Evolutionary conservation across 2,329 filamentous ascomycete species (phyloP).

Genomic region (Fusarium citri): DNA sequence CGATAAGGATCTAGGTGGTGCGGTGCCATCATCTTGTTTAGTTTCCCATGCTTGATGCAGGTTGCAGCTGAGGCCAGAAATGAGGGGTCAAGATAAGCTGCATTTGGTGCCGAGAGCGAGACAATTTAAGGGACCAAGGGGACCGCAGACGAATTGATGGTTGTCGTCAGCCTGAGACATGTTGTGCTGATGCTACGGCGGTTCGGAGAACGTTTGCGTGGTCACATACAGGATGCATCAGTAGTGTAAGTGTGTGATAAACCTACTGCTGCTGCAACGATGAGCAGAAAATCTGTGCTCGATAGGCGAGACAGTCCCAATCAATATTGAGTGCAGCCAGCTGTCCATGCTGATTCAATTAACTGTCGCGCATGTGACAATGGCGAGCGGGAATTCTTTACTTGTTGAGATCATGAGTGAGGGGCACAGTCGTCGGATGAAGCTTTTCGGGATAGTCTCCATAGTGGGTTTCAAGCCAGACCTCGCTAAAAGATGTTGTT

Average conservation of each 20-base stretch:
- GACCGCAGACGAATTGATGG: background rate
- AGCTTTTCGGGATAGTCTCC: constrained; percentile 23
- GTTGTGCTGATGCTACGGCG: constrained; percentile 4
- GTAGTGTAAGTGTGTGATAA: background rate
- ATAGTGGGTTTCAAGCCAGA: constrained; percentile 19
- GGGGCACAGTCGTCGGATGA: constrained; percentile 6
- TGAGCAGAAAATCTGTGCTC: background rate
- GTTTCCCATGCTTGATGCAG: constrained; percentile 4
- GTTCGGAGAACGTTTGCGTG: constrained; percentile 7
- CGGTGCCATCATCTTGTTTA: background rate
- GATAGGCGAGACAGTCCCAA: background rate
- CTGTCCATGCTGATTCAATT: background rate
- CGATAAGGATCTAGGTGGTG: constrained; percentile 5
- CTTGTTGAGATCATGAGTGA: too few species aligned
- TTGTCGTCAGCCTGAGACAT: background rate
- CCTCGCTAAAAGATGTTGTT: constrained; percentile 19
- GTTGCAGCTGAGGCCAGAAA: constrained; percentile 6
- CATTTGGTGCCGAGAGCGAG: constrained; percentile 5
- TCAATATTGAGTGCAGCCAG: background rate
- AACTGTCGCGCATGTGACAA: background rate
- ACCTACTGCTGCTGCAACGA: background rate
- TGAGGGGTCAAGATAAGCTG: constrained; percentile 9
- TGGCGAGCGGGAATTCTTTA: background rate
- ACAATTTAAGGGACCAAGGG: background rate
- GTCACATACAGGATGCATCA: background rate